Conservation (phyloP, 2,329 filamentous ascomycete species). For the Trichophyton benhamiae region DNA sequence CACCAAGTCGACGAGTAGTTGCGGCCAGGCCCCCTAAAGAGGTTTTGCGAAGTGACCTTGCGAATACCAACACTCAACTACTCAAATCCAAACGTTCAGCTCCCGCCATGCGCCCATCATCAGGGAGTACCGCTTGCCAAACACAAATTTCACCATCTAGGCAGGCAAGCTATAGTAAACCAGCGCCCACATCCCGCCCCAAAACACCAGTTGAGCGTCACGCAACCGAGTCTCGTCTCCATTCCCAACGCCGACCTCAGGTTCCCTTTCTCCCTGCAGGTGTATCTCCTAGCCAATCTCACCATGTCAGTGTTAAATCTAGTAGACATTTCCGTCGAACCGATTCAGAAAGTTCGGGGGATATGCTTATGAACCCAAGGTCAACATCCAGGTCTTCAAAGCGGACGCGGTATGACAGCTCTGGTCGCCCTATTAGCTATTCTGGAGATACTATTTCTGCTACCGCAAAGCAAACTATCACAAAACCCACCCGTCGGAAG, state of each 20-base stretch:
- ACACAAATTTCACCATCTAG: constrained; percentile 29
- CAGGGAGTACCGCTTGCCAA: constrained; percentile 17
- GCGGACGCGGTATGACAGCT: constrained; percentile 36
- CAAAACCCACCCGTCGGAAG: constrained; percentile 54
- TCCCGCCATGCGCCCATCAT: constrained; percentile 40
- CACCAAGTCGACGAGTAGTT: constrained; percentile 50
- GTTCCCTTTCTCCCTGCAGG: constrained; percentile 72
- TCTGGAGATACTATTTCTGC: constrained; percentile 42
- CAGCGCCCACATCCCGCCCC: constrained; percentile 37
- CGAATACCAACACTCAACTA: constrained; percentile 42
- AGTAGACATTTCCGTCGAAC: constrained; percentile 63
- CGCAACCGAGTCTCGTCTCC: constrained; percentile 26
- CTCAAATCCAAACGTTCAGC: constrained; percentile 50
- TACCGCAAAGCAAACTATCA: constrained; percentile 56
- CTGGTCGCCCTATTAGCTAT: constrained; percentile 31
- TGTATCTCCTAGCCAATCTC: constrained; percentile 58
- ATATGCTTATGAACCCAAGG: constrained; percentile 35
- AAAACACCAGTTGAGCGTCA: constrained; percentile 59
- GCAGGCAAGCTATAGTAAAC: constrained; percentile 25
- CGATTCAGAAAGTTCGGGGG: constrained; percentile 59
- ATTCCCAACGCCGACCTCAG: constrained; percentile 45
- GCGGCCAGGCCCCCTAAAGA: constrained; percentile 31
- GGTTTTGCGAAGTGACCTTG: constrained; percentile 33
- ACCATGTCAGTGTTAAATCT: constrained; percentile 62
- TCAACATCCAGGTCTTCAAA: constrained; percentile 31